phyloP scores from a whole-genome alignment of 2,329 filamentous ascomycete genomes.

The Lecanosticta acicola region DNA sequence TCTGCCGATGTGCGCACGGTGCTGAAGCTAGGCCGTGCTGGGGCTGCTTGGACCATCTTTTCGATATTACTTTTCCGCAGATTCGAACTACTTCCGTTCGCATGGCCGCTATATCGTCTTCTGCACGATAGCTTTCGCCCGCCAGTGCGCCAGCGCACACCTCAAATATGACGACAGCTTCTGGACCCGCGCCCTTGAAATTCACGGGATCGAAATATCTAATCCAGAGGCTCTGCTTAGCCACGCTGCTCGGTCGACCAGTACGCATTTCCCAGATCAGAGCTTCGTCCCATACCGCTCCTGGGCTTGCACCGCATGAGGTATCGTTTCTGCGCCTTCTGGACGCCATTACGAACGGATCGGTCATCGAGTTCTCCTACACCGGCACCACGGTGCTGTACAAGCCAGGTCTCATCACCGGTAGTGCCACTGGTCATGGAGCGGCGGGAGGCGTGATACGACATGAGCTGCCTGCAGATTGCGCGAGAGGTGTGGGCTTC shows the following conservation, averaged over 20 bases:
- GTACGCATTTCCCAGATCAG: slow-evolving; percentile 93
- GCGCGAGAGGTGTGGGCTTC: slow-evolving; percentile 78
- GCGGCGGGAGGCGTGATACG: slow-evolving; percentile 69
- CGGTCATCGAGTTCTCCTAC: slow-evolving; percentile 90
- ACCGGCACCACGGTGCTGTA: slow-evolving; percentile 91
- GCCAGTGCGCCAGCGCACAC: neutral
- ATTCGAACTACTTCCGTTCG: no score
- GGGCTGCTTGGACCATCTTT: no score
- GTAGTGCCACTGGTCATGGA: slow-evolving; percentile 69
- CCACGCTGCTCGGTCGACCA: slow-evolving; percentile 83
- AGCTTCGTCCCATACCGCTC: slow-evolving; percentile 74
- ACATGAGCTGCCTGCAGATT: slow-evolving; percentile 72
- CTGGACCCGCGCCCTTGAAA: slow-evolving; percentile 28
- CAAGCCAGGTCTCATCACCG: slow-evolving; percentile 86
- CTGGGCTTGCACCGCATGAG: slow-evolving; percentile 86
- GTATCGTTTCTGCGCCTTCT: slow-evolving; percentile 93
- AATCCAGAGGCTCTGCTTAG: slow-evolving; percentile 75
- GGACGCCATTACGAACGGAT: slow-evolving; percentile 91
- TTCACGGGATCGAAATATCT: slow-evolving; percentile 84
- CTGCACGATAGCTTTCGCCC: neutral
- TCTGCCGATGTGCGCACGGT: no score
- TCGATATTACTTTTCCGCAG: no score
- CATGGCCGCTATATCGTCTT: no score
- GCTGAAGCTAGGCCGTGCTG: no score
- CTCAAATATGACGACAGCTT: slow-evolving; percentile 24